These are phyloP conservation scores for Cyathus striatus DNA, from an alignment of 768 basidiomycete genomes.

Conservation along the genomic window DNA sequence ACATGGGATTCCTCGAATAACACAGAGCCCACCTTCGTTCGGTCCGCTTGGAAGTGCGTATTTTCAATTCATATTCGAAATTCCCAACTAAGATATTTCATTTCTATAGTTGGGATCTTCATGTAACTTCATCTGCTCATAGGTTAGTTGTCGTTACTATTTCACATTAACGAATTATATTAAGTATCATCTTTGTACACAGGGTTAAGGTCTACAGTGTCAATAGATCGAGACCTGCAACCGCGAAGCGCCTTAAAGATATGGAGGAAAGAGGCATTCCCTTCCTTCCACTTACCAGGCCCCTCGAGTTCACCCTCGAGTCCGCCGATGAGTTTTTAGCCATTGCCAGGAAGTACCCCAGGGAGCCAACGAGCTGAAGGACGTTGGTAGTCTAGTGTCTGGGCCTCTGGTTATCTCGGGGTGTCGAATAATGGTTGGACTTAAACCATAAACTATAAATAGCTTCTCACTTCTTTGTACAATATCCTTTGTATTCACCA, in stretches of 20 bases:
- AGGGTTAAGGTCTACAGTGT: conserved; percentile 53
- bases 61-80: not conserved
- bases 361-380: conserved; percentile 23
- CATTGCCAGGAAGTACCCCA: conserved; percentile 17
- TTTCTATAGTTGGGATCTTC: conserved; percentile 40
- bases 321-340: conserved; percentile 22
- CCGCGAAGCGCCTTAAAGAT: conserved; percentile 34
- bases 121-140: conserved; percentile 49
- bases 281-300: conserved; percentile 36
- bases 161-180: not conserved
- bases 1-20: conserved; percentile 57
- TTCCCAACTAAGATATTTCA: not conserved
- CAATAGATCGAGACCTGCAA: conserved; percentile 35
- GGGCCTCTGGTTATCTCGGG: not conserved
- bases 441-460: no score
- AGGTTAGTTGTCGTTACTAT: conserved; percentile 8
- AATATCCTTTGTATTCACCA: no score
- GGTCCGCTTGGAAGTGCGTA: conserved; percentile 50
- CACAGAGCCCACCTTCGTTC: conserved; percentile 49
- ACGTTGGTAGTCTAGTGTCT: no score
- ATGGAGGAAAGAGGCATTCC: conserved; percentile 30
- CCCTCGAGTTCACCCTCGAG: conserved; percentile 31
- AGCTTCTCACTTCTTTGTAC: no score
- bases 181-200: not conserved
- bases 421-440: not conserved